Conservation (phyloP, 805 yeast species). For the Lipomyces mesembrius region DNA sequence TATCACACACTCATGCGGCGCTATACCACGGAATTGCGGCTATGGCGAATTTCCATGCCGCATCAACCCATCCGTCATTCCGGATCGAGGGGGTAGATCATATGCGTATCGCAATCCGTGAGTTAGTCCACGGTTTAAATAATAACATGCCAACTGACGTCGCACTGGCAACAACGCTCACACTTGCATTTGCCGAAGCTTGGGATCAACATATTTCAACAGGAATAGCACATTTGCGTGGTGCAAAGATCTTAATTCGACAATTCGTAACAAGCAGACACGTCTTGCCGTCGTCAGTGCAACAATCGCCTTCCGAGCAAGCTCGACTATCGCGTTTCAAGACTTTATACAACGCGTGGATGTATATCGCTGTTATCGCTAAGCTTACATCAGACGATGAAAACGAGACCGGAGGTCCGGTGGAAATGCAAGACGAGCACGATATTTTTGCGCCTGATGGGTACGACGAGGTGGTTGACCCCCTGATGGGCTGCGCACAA, state of each 20-base stretch:
- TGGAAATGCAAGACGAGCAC: constrained; percentile 31
- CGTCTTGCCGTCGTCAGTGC: constrained; percentile 14
- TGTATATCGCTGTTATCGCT: constrained; percentile 69
- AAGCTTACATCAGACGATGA: constrained; percentile 61
- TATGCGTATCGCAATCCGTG: constrained; percentile 65
- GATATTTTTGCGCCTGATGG: constrained; percentile 12
- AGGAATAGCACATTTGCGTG: constrained; percentile 70
- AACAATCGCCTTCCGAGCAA: constrained; percentile 21
- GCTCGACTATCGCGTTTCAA: constrained; percentile 46
- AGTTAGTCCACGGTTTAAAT: constrained; percentile 61
- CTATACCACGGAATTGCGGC: constrained; percentile 67
- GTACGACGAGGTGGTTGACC: constrained; percentile 54
- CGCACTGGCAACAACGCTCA: constrained; percentile 67
- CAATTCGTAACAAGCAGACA: constrained; percentile 32
- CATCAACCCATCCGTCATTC: constrained; percentile 49
- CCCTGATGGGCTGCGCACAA: constrained; percentile 70
- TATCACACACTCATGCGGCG: constrained; percentile 60
- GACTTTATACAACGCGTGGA: constrained; percentile 66
- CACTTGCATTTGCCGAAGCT: constrained; percentile 66
- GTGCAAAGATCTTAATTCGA: constrained; percentile 63
- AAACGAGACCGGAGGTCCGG: constrained; percentile 43
- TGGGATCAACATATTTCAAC: constrained; percentile 72
- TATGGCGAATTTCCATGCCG: constrained; percentile 67
- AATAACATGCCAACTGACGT: constrained; percentile 59
- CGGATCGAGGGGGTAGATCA: constrained; percentile 58